Percentiles rank a stretch among this genome's conserved stretches.
phyloP scores from a whole-genome alignment of 306 rosid species.

The Quercus variabilis region DNA sequence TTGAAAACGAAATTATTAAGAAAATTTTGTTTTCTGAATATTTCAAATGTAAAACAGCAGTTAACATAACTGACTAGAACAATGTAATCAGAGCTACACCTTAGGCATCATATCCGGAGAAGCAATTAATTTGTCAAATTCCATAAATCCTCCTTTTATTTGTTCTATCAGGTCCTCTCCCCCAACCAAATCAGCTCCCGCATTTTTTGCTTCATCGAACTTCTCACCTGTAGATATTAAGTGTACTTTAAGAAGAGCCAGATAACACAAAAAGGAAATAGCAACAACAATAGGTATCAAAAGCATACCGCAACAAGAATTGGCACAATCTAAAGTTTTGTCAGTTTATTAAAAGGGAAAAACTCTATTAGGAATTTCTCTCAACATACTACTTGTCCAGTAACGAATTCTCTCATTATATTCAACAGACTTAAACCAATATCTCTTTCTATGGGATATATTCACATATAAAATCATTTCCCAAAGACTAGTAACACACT shows the following conservation, averaged over 20 bases:
- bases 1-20: neutral
- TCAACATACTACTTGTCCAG: neutral
- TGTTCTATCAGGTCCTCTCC: constrained; percentile 99
- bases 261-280: constrained; percentile 6
- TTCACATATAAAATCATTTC: too few relatives aligned
- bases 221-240: constrained; percentile 63
- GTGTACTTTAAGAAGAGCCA: constrained; percentile 16
- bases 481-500: too few relatives aligned
- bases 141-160: constrained; percentile 97
- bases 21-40: neutral
- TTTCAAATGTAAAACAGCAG: neutral
- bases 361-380: neutral
- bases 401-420: neutral
- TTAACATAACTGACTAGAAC: constrained; percentile 13
- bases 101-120: constrained; percentile 99
- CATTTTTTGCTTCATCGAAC: constrained; percentile 92
- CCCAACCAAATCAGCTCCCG: constrained; percentile 99
- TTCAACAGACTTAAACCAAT: neutral
- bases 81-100: constrained; percentile 51
- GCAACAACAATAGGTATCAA: neutral
- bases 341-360: neutral
- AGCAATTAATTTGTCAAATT: constrained; percentile 97
- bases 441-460: neutral
- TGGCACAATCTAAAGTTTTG: neutral
- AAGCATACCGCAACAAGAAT: neutral